Conservation (phyloP, 1,284 basidiomycete genomes). For the Ustilago bromivora region DNA sequence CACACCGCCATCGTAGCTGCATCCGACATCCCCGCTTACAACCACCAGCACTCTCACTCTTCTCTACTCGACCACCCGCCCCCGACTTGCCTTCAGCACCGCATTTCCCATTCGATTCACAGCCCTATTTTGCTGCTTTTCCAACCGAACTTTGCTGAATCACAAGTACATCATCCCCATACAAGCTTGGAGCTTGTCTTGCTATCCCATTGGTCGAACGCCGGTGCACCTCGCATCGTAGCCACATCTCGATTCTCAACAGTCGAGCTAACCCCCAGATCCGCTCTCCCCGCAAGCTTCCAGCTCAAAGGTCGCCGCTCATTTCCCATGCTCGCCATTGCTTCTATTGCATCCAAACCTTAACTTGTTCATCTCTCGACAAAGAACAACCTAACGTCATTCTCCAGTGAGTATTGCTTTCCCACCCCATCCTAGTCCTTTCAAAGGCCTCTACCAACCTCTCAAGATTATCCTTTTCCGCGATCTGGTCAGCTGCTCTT, state of each 20-base stretch:
- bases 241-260: background rate
- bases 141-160: background rate
- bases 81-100: conserved; percentile 1
- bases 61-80: too few relatives aligned
- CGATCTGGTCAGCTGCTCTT: background rate
- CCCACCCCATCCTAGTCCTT: background rate
- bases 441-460: background rate
- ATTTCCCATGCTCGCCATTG: conserved; percentile 3
- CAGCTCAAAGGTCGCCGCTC: background rate
- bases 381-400: conserved; percentile 19
- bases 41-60: background rate
- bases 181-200: conserved; percentile 13
- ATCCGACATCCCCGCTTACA: background rate
- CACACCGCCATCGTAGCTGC: background rate
- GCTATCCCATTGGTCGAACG: conserved; percentile 12
- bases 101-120: background rate
- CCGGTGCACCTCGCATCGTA: background rate
- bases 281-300: conserved; percentile 1
- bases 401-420: conserved; percentile 15
- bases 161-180: too few relatives aligned
- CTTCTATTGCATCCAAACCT: conserved; percentile 8
- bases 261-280: background rate
- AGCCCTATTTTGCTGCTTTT: background rate
- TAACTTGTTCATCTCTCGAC: conserved; percentile 14
- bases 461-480: background rate